These are phyloP conservation scores for Rhizophagus clarus DNA, from an alignment of 192 early-diverging fungal species.

Conservation along the genomic window DNA sequence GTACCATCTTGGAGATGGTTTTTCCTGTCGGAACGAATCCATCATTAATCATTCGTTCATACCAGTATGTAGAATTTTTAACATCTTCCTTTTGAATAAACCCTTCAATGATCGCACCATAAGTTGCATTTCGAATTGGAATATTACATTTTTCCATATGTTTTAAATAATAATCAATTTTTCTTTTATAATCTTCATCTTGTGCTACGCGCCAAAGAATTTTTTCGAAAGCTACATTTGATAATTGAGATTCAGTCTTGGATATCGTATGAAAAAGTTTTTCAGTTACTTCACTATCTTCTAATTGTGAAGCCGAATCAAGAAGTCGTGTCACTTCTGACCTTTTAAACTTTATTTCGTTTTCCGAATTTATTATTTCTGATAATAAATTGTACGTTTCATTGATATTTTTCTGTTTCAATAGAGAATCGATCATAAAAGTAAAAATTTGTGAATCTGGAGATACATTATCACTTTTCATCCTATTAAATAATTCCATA, in stretches of 20 bases:
- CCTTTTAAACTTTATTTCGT: constrained; percentile 27
- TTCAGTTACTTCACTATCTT: constrained; percentile 6
- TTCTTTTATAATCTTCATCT: background rate
- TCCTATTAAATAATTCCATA: constrained; percentile 41
- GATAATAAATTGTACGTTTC: constrained; percentile 26
- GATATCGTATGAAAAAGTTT: background rate
- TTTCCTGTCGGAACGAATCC: background rate
- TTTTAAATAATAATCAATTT: constrained; percentile 7
- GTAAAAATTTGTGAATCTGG: constrained; percentile 36
- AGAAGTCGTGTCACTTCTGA: constrained; percentile 33
- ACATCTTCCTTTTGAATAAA: background rate
- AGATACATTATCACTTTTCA: constrained; percentile 34
- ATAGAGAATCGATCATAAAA: constrained; percentile 18
- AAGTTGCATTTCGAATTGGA: background rate
- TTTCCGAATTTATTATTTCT: constrained; percentile 26
- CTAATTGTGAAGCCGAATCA: background rate
- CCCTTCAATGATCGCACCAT: constrained; percentile 17
- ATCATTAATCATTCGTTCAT: background rate
- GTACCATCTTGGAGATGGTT: background rate
- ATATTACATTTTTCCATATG: constrained; percentile 15
- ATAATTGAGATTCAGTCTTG: background rate
- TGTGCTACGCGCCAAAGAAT: constrained; percentile 25
- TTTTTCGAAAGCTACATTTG: background rate
- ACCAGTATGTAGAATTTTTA: background rate
- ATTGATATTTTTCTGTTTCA: constrained; percentile 2